phyloP scores from a whole-genome alignment of 2,329 filamentous ascomycete species.

The Alternaria consortialis region DNA sequence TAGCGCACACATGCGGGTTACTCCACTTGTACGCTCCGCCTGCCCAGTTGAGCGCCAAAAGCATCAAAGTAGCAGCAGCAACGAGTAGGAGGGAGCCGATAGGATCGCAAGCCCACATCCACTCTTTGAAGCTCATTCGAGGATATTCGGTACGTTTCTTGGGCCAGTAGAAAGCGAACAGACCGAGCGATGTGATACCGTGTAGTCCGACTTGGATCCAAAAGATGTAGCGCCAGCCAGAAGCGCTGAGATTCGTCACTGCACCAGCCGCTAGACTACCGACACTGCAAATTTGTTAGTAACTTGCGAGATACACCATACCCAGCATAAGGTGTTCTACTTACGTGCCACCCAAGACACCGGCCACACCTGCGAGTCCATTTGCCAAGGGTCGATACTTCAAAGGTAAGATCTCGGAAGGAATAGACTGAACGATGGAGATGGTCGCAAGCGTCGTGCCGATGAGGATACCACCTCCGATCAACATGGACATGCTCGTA shows the following conservation, averaged over 20 bases:
- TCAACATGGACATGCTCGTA: constrained; percentile 64
- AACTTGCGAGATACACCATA: neutral
- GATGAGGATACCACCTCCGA: constrained; percentile 67
- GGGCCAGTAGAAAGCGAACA: constrained; percentile 53
- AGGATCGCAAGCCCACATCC: constrained; percentile 43
- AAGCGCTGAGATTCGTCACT: constrained; percentile 58
- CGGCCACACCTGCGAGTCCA: constrained; percentile 62
- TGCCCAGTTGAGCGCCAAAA: constrained; percentile 44
- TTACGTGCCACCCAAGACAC: constrained; percentile 62
- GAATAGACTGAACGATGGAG: constrained; percentile 65
- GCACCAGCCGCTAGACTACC: constrained; percentile 62
- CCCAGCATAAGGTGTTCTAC: constrained; percentile 28
- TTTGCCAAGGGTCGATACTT: constrained; percentile 67
- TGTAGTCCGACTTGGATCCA: constrained; percentile 68
- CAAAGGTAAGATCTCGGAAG: constrained; percentile 64
- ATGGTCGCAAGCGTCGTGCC: constrained; percentile 64
- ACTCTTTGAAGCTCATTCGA: constrained; percentile 36
- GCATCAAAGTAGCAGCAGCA: constrained; percentile 36
- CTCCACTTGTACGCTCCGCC: constrained; percentile 39
- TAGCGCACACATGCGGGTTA: constrained; percentile 37
- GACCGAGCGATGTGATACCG: constrained; percentile 57
- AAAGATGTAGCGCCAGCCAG: constrained; percentile 66
- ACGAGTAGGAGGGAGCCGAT: constrained; percentile 41
- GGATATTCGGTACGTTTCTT: constrained; percentile 41
- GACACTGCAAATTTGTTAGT: constrained; percentile 47